These are phyloP conservation scores for Murraya paniculata DNA, from an alignment of 345 rosid genomes.

Conservation along the genomic window DNA sequence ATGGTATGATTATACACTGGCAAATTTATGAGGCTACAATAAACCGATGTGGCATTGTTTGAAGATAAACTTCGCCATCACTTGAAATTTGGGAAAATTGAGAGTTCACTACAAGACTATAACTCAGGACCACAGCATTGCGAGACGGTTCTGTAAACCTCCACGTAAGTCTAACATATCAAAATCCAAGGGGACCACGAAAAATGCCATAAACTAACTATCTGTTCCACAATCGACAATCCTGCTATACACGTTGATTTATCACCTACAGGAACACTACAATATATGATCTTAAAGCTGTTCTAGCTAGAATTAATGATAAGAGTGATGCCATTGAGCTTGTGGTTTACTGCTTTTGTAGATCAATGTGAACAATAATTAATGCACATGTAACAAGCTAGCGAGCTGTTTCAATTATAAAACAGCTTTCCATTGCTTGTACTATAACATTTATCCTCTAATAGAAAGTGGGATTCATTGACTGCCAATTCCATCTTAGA, in stretches of 20 bases:
- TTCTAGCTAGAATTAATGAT: neutral
- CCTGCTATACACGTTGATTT: neutral
- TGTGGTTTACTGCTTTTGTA: neutral
- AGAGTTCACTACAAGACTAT: too few species aligned
- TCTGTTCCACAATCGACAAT: neutral
- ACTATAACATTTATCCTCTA: neutral
- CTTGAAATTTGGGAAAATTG: constrained; percentile 1
- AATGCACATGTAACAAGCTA: neutral
- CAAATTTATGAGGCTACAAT: constrained; percentile 56
- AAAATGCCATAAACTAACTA: neutral
- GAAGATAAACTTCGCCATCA: constrained; percentile 47
- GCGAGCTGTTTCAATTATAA: neutral
- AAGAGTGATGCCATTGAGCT: neutral
- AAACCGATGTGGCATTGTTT: constrained; percentile 26
- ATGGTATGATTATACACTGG: neutral
- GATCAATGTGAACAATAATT: neutral
- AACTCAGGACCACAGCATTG: constrained; percentile 27
- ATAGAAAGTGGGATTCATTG: neutral
- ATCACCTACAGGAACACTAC: neutral
- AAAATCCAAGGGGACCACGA: neutral
- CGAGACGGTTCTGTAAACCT: constrained; percentile 12
- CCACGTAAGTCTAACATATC: constrained; percentile 12
- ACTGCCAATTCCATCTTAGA: neutral
- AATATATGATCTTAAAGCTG: neutral
- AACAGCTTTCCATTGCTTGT: neutral